Evolutionary conservation across 345 rosid genomes (phyloP), one percentile per base, ranked within the genome.

Genomic region (Eucalyptus leucophloia): DNA sequence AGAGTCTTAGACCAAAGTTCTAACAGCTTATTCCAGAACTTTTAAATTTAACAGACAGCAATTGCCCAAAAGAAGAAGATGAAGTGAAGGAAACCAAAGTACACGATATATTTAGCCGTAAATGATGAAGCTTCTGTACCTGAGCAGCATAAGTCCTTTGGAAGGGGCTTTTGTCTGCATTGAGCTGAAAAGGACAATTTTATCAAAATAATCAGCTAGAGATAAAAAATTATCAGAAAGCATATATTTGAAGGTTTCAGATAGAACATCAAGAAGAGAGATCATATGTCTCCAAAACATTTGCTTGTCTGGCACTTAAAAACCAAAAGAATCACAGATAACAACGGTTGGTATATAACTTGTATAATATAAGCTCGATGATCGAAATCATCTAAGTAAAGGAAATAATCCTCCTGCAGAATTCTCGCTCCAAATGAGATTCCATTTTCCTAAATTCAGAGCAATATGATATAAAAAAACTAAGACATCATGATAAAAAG

Each of bases 61-160:
- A 51, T 77, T 50, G 45, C 83, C 23, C 14, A 9, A 49, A 86
- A 60, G 13, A 18, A 58, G 50, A 89, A 51, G 37, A 80, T 16
- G 82, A 54, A 81, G n/a, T 69, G 53, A 85, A 34, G 32, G 44
- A 87, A 32, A 87, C 14, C 58, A 6, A 58, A 88, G 28, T 42
- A 40, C 6, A 10, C 60, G 34, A 21, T 40, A 72, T 37, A 37
- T 9, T 72, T 37, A 72, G 28, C 45, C 40, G n/a, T 51, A 18
- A 81, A 37, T 18, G n/a, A 53, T 5, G 4, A 62, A 7, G 18
- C 50, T 72, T 88, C 40, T 47, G 30, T 86, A 98, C 99, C 99
- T 98, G 98, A 89, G 97, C 93, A 87, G 99, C 99, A 92, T 97
- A 98, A 92, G 98, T 94, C 91, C 99, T 94, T 92, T 97, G 99